These are phyloP conservation scores for Verbena officinalis DNA, from an alignment of 257 asterid genomes.

Conservation along the genomic window DNA sequence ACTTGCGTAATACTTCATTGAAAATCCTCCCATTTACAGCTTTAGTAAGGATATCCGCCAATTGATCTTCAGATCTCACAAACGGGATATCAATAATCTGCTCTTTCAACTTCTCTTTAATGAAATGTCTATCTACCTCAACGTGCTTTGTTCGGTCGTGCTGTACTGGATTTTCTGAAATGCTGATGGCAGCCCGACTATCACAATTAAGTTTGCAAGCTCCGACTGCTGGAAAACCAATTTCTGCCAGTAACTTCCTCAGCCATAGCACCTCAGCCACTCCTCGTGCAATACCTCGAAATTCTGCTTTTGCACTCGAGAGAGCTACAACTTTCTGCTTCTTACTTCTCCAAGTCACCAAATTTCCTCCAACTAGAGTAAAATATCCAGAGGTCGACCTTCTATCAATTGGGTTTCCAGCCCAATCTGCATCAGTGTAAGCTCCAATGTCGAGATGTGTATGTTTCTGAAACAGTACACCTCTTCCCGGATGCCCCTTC, in stretches of 20 bases:
- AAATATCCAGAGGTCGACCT: neutral
- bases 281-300: neutral
- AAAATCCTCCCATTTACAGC: neutral
- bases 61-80: neutral
- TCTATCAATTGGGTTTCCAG: neutral
- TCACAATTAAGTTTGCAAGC: slow-evolving; percentile 20
- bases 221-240: slow-evolving; percentile 1
- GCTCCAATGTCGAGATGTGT: too few relatives aligned
- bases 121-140: slow-evolving; percentile 1
- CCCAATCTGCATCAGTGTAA: too few relatives aligned
- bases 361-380: neutral
- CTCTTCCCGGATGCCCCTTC: too few relatives aligned
- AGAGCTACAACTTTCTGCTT: neutral
- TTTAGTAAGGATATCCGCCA: neutral
- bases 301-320: neutral
- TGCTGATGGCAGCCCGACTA: neutral
- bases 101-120: slow-evolving; percentile 5
- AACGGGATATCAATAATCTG: neutral
- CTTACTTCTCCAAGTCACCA: slow-evolving; percentile 14
- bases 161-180: neutral
- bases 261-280: neutral
- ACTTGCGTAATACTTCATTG: neutral
- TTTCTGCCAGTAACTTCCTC: neutral
- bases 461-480: too few relatives aligned
- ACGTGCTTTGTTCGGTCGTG: slow-evolving; percentile 14